Evolutionary conservation across 177 flowering plant genomes (phyloP), one percentile per base, ranked within the genome.

Genomic region (Vitis hybrid): DNA sequence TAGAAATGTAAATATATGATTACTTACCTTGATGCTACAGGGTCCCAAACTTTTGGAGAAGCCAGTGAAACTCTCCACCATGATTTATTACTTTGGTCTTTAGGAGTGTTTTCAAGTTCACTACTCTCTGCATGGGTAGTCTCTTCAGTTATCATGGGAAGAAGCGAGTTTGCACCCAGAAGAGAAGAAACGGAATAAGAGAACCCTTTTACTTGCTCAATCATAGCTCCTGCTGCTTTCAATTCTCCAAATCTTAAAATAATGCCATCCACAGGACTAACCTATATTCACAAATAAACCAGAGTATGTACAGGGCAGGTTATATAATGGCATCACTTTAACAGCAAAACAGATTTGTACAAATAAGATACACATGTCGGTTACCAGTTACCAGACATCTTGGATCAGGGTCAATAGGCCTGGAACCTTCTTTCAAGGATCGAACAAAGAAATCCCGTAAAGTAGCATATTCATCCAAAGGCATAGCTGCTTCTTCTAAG

Each of bases 311-410:
- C 9, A 52, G 21, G 54, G 52, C 13, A 61, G 24, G 65, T 57
- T 24, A 55, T 30, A 16, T 13, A 24, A 60, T 5, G 74, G 46
- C 56, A 24, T 48, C 15, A 68, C 32, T 21, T 27, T 62, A 50
- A 54, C 40, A 24, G 51, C 46, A 62, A 58, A 57, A 67, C 9
- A 63, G 4, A 14, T 57, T 16, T 24, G 30, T 35, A 67, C 32
- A 40, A 62, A 52, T 40, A 63, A 51, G 65, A 72, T 72, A 66
- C 61, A 56, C 78, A 76, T 82, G 77, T 78, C 70, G 72, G 94
- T 88, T 87, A 91, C 96, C 91, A 87, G 88, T 95, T 93, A 95
- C 99, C 98, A 95, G 97, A 83, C 94, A 86, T 79, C 65, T 73
- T 19, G 96, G 91, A 77, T 90, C 91, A 66, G 85, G 73, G 73